Evolutionary conservation across 306 rosid genomes (phyloP).

Genomic region (Urtica urens): DNA sequence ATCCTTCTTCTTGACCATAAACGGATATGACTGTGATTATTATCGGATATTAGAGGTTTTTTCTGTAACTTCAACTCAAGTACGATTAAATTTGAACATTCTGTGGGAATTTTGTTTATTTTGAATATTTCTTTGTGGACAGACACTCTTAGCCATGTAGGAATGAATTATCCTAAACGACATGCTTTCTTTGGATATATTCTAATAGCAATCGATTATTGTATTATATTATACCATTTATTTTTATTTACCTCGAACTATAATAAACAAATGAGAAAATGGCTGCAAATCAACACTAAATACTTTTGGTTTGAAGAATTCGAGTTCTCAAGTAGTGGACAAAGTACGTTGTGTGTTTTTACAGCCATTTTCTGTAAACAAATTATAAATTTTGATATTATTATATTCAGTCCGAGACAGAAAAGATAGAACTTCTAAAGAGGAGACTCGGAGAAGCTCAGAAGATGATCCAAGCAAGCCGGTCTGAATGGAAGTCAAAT

Average conservation of each 20-base stretch:
- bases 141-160: background rate
- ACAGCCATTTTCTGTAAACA: no score
- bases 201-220: no score
- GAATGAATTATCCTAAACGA: background rate
- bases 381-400: slow-evolving; percentile 1
- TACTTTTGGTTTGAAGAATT: no score
- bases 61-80: background rate
- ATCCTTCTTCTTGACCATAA: slow-evolving; percentile 17
- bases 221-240: no score
- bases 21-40: slow-evolving; percentile 5
- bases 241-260: no score
- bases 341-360: no score
- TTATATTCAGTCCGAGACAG: slow-evolving; percentile 26
- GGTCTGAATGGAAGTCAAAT: slow-evolving; percentile 38
- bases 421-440: slow-evolving; percentile 28
- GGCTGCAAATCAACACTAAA: no score
- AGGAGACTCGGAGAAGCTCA: slow-evolving; percentile 42
- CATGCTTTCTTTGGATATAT: background rate
- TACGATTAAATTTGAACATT: no score
- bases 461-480: slow-evolving; percentile 33
- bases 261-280: no score
- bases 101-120: background rate
- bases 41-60: background rate
- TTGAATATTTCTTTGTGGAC: background rate
- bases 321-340: no score